Percentiles rank a stretch among this genome's conserved stretches.
phyloP scores from a whole-genome alignment of 306 rosid genomes.

The Phaseolus lunatus region DNA sequence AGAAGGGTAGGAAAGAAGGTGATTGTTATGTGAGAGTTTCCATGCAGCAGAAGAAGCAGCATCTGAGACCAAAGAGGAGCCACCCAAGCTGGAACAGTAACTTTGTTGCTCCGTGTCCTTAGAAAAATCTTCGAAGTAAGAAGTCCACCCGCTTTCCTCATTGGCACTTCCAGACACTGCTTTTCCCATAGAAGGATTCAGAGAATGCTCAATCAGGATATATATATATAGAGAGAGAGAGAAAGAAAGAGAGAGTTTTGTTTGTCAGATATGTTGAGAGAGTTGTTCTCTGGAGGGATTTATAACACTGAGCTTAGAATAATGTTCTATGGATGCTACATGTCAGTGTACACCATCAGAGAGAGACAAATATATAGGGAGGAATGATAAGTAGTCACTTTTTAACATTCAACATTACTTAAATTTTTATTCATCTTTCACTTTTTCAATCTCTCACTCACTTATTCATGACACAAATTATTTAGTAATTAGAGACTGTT shows the following conservation, averaged over 20 bases:
- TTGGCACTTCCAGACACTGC: conserved; percentile 36
- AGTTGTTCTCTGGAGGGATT: conserved; percentile 37
- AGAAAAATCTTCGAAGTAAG: conserved; percentile 78
- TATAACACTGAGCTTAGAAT: conserved; percentile 28
- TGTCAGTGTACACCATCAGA: neutral
- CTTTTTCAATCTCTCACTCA: too few species aligned
- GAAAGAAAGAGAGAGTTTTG: neutral
- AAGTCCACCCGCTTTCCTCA: conserved; percentile 95
- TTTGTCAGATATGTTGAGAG: conserved; percentile 41
- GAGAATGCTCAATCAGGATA: conserved; percentile 56
- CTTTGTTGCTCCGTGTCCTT: conserved; percentile 31
- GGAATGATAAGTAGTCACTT: neutral
- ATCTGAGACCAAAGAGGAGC: conserved; percentile 86
- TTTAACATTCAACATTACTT: neutral
- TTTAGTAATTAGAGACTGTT: too few species aligned
- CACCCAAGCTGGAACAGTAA: conserved; percentile 50
- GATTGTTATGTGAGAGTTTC: conserved; percentile 50
- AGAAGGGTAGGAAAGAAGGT: conserved; percentile 26
- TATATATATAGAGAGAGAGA: neutral
- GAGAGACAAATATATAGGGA: neutral
- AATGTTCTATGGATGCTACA: neutral
- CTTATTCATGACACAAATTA: too few species aligned
- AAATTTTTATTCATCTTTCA: neutral
- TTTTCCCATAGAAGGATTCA: conserved; percentile 53
- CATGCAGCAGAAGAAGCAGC: conserved; percentile 89